These are phyloP conservation scores for Lupinus albus DNA, from an alignment of 306 rosid species.

Conservation along the genomic window DNA sequence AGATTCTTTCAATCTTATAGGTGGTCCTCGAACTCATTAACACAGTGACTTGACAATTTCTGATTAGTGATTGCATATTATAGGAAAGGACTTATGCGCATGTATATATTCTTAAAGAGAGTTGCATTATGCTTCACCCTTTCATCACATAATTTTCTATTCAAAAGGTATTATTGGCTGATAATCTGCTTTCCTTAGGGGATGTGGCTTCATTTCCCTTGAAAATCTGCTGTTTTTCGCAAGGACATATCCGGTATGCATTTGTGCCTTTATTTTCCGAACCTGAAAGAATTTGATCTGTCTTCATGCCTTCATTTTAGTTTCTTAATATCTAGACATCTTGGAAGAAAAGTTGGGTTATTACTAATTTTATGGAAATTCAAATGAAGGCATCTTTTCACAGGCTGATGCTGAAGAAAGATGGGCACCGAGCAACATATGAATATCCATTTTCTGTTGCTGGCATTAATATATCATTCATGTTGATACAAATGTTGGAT, in stretches of 20 bases:
- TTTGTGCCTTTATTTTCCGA: slow-evolving; percentile 27
- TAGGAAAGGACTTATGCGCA: slow-evolving; percentile 6
- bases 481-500: slow-evolving; percentile 93
- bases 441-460: slow-evolving; percentile 99
- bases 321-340: slow-evolving; percentile 33
- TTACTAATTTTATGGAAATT: slow-evolving; percentile 67
- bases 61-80: slow-evolving; percentile 9
- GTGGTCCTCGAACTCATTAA: neutral
- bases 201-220: slow-evolving; percentile 86
- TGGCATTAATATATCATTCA: slow-evolving; percentile 84
- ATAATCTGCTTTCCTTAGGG: slow-evolving; percentile 69
- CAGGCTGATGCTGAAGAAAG: slow-evolving; percentile 84
- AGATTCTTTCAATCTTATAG: neutral
- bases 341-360: slow-evolving; percentile 44
- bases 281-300: slow-evolving; percentile 15
- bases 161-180: slow-evolving; percentile 46
- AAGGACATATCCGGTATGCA: slow-evolving; percentile 82
- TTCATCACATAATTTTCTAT: slow-evolving; percentile 34
- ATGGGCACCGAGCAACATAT: slow-evolving; percentile 82
- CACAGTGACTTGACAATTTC: slow-evolving; percentile 17
- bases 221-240: slow-evolving; percentile 85
- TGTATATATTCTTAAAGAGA: neutral
- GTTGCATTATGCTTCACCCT: slow-evolving; percentile 31
- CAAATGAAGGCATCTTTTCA: slow-evolving; percentile 93
- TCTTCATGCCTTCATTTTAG: slow-evolving; percentile 29